Conservation (phyloP, 805 yeast genomes). For the Saturnispora besseyi region DNA sequence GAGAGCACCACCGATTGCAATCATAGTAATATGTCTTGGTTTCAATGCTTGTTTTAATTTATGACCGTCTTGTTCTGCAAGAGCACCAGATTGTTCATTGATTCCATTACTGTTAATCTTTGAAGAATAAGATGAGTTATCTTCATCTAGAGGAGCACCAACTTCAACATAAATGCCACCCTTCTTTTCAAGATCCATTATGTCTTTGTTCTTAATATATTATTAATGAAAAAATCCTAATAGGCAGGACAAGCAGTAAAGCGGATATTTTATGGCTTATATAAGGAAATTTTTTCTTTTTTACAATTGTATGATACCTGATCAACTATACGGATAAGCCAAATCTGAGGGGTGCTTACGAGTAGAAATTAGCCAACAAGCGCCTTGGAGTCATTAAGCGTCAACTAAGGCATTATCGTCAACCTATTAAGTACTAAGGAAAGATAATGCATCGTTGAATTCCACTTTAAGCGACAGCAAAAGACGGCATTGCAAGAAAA, state of each 20-base stretch:
- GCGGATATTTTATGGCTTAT: not conserved
- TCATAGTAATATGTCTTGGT: slow-evolving; percentile 47
- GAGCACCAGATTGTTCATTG: slow-evolving; percentile 19
- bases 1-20: slow-evolving; percentile 74
- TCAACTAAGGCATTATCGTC: not conserved
- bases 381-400: not conserved
- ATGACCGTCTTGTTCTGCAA: slow-evolving; percentile 34
- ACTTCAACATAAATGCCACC: not conserved
- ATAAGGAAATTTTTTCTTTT: not conserved
- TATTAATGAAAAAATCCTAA: too few species aligned
- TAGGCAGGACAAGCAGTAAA: too few species aligned
- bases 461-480: too few species aligned
- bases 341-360: too few species aligned
- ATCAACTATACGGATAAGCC: too few species aligned
- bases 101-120: not conserved
- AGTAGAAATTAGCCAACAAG: not conserved
- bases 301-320: not conserved
- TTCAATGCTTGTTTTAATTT: slow-evolving; percentile 37
- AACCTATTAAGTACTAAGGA: too few species aligned
- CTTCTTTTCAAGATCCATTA: not conserved
- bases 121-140: not conserved
- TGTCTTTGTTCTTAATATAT: too few species aligned
- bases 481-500: too few species aligned
- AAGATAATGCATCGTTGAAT: too few species aligned
- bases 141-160: not conserved